phyloP scores from a whole-genome alignment of 148 eudicot species.

The Linanthus parryae region DNA sequence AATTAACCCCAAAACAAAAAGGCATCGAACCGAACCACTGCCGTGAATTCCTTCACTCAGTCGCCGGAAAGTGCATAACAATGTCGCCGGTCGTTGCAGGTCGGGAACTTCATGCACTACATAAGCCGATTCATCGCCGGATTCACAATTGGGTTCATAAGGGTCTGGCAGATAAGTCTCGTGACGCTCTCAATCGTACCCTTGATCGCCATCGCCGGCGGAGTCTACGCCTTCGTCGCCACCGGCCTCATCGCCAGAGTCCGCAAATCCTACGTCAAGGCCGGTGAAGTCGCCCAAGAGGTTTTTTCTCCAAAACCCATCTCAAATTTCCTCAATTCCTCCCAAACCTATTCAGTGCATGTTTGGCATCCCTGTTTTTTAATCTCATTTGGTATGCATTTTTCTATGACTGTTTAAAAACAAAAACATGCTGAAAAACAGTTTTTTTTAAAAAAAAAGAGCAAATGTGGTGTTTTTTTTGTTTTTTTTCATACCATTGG shows the following conservation, averaged over 20 bases:
- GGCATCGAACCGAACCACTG: too few species aligned
- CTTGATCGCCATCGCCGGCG: constrained; percentile 84
- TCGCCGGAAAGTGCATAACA: too few species aligned
- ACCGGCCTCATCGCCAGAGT: constrained; percentile 81
- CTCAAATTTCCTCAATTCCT: constrained; percentile 5
- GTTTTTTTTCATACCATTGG: too few species aligned
- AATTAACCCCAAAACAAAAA: too few species aligned
- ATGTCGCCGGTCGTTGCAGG: too few species aligned
- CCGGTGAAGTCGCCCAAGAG: constrained; percentile 97
- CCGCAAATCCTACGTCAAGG: constrained; percentile 81
- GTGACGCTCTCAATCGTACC: constrained; percentile 93
- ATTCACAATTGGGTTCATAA: constrained; percentile 71
- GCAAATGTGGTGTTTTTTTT: too few species aligned
- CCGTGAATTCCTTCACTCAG: too few species aligned
- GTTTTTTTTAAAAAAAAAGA: too few species aligned
- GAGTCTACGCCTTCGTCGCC: constrained; percentile 79
- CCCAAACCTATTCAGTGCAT: not conserved
- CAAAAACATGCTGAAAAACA: too few species aligned
- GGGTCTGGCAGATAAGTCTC: constrained; percentile 95
- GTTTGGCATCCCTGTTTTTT: too few species aligned
- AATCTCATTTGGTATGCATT: too few species aligned
- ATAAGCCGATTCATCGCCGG: constrained; percentile 82
- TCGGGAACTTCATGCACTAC: constrained; percentile 86
- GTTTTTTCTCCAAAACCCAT: constrained; percentile 20
- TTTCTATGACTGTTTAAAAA: too few species aligned